Evolutionary conservation across 257 asterid genomes (phyloP).

Genomic region (Mitragyna speciosa): DNA sequence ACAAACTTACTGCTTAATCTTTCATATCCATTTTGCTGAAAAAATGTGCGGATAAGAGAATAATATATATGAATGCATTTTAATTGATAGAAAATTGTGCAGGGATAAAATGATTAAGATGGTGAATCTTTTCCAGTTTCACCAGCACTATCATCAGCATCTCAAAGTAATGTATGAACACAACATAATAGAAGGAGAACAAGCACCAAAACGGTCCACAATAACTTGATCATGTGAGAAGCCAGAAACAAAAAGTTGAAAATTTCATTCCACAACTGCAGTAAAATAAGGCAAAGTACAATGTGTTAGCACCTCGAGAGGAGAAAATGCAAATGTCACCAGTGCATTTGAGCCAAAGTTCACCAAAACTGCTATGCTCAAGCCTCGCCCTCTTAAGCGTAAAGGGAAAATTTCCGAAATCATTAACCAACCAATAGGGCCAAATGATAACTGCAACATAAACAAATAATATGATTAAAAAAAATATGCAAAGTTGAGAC

Average conservation of each 20-base stretch:
- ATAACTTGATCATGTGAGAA: not conserved
- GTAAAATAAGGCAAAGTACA: not conserved
- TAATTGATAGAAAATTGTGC: not conserved
- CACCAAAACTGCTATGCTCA: slow-evolving; percentile 83
- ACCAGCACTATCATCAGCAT: not conserved
- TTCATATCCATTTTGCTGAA: not conserved
- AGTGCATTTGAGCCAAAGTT: slow-evolving; percentile 88
- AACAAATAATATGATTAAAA: not conserved
- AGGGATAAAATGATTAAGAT: not conserved
- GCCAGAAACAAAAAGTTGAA: not conserved
- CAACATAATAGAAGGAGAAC: not conserved
- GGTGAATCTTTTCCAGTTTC: not conserved
- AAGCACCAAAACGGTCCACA: not conserved
- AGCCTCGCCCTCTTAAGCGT: slow-evolving; percentile 85
- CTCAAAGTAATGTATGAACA: not conserved
- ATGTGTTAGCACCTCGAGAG: slow-evolving; percentile 55
- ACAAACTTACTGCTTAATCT: not conserved
- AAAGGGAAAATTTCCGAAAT: slow-evolving; percentile 90
- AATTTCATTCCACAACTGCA: not conserved
- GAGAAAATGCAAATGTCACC: slow-evolving; percentile 93
- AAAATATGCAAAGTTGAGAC: not conserved
- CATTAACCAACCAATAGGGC: slow-evolving; percentile 99
- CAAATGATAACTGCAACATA: slow-evolving; percentile 77
- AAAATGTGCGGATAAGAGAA: not conserved
- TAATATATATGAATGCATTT: too few relatives aligned